Conservation (phyloP, 345 rosid genomes). For the Theobroma cacao region DNA sequence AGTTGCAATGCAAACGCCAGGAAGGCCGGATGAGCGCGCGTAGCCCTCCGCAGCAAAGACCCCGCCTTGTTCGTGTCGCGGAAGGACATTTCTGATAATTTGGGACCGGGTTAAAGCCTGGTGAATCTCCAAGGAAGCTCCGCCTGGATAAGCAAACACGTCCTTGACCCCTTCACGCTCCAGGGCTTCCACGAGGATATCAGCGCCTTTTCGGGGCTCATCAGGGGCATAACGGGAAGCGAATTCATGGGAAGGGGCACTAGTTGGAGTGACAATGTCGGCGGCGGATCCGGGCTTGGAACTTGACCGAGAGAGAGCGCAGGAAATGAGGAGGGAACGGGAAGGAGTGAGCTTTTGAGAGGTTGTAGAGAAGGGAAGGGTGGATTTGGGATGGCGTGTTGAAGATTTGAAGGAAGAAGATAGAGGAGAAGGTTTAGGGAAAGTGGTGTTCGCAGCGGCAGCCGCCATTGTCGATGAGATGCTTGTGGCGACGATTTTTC, state of each 20-base stretch:
- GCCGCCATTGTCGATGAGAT: slow-evolving; percentile 29
- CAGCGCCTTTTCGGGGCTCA: slow-evolving; percentile 91
- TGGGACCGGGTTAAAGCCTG: slow-evolving; percentile 93
- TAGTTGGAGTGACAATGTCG: slow-evolving; percentile 23
- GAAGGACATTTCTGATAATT: slow-evolving; percentile 74
- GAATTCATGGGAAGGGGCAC: slow-evolving; percentile 16
- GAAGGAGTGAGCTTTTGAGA: slow-evolving; percentile 12
- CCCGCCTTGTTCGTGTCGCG: slow-evolving; percentile 98
- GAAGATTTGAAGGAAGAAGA: slow-evolving; percentile 24
- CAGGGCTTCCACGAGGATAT: slow-evolving; percentile 88
- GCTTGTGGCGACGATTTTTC: background rate
- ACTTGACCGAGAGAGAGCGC: slow-evolving; percentile 15
- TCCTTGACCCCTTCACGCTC: slow-evolving; percentile 77
- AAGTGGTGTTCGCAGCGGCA: slow-evolving; percentile 27
- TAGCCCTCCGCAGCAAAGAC: slow-evolving; percentile 94
- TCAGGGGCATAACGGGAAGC: slow-evolving; percentile 51
- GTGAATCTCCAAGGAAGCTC: slow-evolving; percentile 98
- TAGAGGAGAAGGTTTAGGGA: slow-evolving; percentile 20
- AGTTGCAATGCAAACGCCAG: slow-evolving; percentile 94
- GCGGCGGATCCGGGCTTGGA: slow-evolving; percentile 33
- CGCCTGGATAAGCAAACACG: slow-evolving; percentile 95
- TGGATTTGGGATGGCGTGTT: slow-evolving; percentile 18
- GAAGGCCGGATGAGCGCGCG: slow-evolving; percentile 78
- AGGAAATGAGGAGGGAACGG: slow-evolving; percentile 31
- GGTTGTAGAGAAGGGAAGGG: slow-evolving; percentile 27